Evolutionary conservation across 1,139 yeast genomes (phyloP), one percentile per base, ranked within the genome.

Genomic region (Candida pseudoviswanathii): DNA sequence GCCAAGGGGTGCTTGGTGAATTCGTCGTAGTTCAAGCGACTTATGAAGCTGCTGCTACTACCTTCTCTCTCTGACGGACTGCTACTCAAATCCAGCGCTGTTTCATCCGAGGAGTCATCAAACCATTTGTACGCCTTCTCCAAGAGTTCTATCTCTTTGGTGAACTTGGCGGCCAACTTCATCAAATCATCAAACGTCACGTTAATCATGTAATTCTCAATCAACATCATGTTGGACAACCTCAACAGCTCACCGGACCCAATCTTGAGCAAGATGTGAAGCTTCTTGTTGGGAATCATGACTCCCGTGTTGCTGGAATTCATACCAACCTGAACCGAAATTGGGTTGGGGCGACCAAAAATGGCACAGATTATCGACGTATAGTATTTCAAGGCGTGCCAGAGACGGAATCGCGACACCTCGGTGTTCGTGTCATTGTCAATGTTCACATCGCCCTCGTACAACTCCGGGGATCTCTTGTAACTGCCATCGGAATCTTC

Each of bases 291-390:
- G 29, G 62, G 61, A 16, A 48, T 42, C 3, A 24, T 39, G 34
- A 21, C 32, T 11, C 47, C 45, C 31, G 43, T 27, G 16, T 43
- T 45, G 40, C 67, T 58, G 51, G 63, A 63, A 10, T 63, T 58
- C 30, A 74, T 74, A 54, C 75, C 76, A 37, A 79, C 75, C 53
- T 79, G 76, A 48, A 80, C 73, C 9, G 81, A 75, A 5, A 80
- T 79, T 1, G 85, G 85, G 54, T 79, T 80, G 8, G 85, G 84
- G 53, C 85, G 65, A 3, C 84, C 84, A 36, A 80, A 64, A 4
- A 79, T 75, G 0, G 82, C 76, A 58, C 84, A 79, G 9, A 80
- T 61, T 38, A 78, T 78, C 0, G 82, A 80, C 9, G 77, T 67
- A 27, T 78, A 61, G 50, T 74, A 70, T 51, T 79, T 75, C 49